Percentiles rank a stretch among this genome's conserved stretches.
These are phyloP conservation scores for Rhododendron kiyosumense DNA, from an alignment of 148 eudicot species.

Conservation along the genomic window DNA sequence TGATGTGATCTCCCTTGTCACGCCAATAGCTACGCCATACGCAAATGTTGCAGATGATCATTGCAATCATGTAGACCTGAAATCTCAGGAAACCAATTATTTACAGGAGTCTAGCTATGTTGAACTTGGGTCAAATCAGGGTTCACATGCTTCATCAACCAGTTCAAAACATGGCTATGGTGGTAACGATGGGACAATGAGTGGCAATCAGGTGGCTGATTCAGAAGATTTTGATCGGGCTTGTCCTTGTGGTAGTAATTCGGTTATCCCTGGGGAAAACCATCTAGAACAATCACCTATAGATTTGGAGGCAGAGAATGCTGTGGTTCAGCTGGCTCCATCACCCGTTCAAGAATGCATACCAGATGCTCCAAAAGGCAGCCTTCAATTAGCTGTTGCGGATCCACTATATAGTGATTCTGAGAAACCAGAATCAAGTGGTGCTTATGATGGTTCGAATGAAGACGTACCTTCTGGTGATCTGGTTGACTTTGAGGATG, in stretches of 20 bases:
- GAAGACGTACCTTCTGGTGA: slow-evolving; percentile 19
- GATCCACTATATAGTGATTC: slow-evolving; percentile 1
- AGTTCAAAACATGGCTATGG: neutral
- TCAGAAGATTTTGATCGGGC: slow-evolving; percentile 1
- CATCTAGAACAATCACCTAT: neutral
- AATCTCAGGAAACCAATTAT: neutral
- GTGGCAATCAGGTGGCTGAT: neutral
- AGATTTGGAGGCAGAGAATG: slow-evolving; percentile 13
- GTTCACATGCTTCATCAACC: slow-evolving; percentile 12
- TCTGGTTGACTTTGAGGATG: slow-evolving; percentile 26
- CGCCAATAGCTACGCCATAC: slow-evolving; percentile 6
- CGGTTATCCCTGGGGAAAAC: neutral
- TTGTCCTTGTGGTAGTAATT: neutral
- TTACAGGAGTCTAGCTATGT: neutral
- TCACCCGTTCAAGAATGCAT: slow-evolving; percentile 10
- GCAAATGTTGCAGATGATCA: slow-evolving; percentile 6
- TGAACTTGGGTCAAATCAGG: neutral
- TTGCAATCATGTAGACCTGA: neutral
- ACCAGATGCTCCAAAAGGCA: slow-evolving; percentile 11
- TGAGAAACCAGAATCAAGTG: slow-evolving; percentile 23
- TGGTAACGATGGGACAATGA: slow-evolving; percentile 15
- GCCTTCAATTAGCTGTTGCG: slow-evolving; percentile 17
- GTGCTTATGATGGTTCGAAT: slow-evolving; percentile 18
- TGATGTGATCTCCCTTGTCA: slow-evolving; percentile 4
- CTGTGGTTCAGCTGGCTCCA: slow-evolving; percentile 9